phyloP scores from a whole-genome alignment of 345 rosid species.

The Eucalyptus urophylla region DNA sequence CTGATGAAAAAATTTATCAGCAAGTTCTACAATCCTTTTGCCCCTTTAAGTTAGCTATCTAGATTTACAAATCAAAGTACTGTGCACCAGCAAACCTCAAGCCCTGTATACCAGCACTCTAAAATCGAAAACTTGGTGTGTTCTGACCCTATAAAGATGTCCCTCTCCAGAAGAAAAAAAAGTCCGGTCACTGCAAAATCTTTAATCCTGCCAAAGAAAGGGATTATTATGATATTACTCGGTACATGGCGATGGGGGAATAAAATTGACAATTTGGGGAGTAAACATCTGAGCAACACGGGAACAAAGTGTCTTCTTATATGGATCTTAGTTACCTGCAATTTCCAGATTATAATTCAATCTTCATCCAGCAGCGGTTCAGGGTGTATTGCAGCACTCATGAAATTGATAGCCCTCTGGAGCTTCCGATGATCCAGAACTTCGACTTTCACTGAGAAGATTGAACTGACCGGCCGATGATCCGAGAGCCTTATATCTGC shows the following conservation, averaged over 20 bases:
- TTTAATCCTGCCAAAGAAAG: neutral
- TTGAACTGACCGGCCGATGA: conserved; percentile 93
- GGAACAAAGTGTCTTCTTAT: neutral
- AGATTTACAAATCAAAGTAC: neutral
- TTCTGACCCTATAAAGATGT: neutral
- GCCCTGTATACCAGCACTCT: neutral
- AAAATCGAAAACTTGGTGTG: neutral
- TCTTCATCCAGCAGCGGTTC: conserved; percentile 32
- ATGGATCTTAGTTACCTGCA: conserved; percentile 2
- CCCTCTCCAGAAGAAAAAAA: neutral
- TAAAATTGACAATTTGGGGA: neutral
- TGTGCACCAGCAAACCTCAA: neutral
- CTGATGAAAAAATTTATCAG: neutral
- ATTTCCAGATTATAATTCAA: neutral
- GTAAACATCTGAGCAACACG: neutral
- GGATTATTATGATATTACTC: neutral
- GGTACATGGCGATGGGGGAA: neutral
- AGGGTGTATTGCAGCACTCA: conserved; percentile 67
- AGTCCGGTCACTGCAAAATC: neutral
- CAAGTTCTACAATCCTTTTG: neutral
- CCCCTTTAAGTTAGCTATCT: neutral
- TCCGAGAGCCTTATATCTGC: conserved; percentile 65
- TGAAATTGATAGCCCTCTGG: conserved; percentile 63
- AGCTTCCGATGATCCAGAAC: conserved; percentile 74
- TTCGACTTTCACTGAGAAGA: conserved; percentile 64